Evolutionary conservation across 306 rosid genomes (phyloP).

Genomic region (Lupinus albus): DNA sequence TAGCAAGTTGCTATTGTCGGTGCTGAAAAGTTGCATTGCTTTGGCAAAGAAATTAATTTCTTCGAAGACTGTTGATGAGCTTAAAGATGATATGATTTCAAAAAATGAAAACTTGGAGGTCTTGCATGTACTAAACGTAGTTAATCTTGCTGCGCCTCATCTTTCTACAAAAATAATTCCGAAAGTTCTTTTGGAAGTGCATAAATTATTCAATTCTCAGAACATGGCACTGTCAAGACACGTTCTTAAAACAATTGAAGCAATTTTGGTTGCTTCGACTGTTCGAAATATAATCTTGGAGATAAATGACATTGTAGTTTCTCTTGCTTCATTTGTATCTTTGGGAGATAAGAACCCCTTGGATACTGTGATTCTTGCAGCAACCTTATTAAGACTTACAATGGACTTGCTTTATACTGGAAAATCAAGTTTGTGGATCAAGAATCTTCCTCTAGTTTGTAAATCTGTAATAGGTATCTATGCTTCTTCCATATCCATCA

Average conservation of each 20-base stretch:
- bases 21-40: conserved; percentile 63
- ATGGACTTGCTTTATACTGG: conserved; percentile 56
- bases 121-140: conserved; percentile 67
- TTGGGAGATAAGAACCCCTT: conserved; percentile 68
- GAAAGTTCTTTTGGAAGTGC: conserved; percentile 58
- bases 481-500: conserved; percentile 33
- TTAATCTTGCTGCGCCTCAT: conserved; percentile 64
- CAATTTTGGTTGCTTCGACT: conserved; percentile 59
- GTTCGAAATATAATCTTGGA: conserved; percentile 49
- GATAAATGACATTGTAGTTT: conserved; percentile 54
- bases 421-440: conserved; percentile 58
- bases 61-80: conserved; percentile 43
- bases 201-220: conserved; percentile 55
- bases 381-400: conserved; percentile 58
- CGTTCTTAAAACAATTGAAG: conserved; percentile 62
- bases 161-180: conserved; percentile 60
- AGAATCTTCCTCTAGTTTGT: conserved; percentile 69
- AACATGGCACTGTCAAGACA: conserved; percentile 66
- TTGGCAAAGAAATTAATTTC: conserved; percentile 50
- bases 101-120: conserved; percentile 64
- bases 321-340: conserved; percentile 69
- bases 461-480: conserved; percentile 72
- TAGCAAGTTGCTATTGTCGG: conserved; percentile 73
- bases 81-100: conserved; percentile 43
- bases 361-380: conserved; percentile 67